Evolutionary conservation across 257 asterid species (phyloP).

Genomic region (Salvia rosmarinus): DNA sequence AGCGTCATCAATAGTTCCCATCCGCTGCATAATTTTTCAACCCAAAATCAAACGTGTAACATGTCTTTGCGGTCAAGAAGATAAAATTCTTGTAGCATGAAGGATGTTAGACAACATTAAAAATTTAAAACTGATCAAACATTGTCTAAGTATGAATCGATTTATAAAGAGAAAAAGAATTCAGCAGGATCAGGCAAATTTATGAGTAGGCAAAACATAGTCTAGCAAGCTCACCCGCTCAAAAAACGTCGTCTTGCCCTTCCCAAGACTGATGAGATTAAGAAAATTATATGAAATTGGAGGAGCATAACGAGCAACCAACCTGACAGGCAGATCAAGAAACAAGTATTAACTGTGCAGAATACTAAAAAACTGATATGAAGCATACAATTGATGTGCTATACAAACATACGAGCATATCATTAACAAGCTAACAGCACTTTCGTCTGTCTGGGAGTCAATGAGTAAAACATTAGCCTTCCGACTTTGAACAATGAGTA

Average conservation of each 20-base stretch:
- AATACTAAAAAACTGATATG: neutral
- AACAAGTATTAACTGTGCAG: slow-evolving; percentile 11
- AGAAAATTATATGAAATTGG: slow-evolving; percentile 97
- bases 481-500: slow-evolving; percentile 93
- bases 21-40: slow-evolving; percentile 69
- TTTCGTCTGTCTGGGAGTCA: slow-evolving; percentile 91
- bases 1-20: slow-evolving; percentile 93
- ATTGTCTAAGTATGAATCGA: neutral
- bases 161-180: neutral
- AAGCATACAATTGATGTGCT: slow-evolving; percentile 21
- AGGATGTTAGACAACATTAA: slow-evolving; percentile 10
- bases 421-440: slow-evolving; percentile 96
- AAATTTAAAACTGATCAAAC: neutral
- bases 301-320: slow-evolving; percentile 99
- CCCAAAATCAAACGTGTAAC: slow-evolving; percentile 27
- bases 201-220: slow-evolving; percentile 14
- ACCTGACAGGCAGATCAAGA: slow-evolving; percentile 58
- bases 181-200: slow-evolving; percentile 12
- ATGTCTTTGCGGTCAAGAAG: neutral
- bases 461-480: slow-evolving; percentile 92
- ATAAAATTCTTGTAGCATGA: neutral
- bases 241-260: slow-evolving; percentile 71
- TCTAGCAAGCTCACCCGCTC: slow-evolving; percentile 69
- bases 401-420: slow-evolving; percentile 88
- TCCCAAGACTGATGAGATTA: slow-evolving; percentile 86